These are phyloP conservation scores for Ophiostoma australiae DNA, from an alignment of 2,329 filamentous ascomycete genomes.

Conservation along the genomic window DNA sequence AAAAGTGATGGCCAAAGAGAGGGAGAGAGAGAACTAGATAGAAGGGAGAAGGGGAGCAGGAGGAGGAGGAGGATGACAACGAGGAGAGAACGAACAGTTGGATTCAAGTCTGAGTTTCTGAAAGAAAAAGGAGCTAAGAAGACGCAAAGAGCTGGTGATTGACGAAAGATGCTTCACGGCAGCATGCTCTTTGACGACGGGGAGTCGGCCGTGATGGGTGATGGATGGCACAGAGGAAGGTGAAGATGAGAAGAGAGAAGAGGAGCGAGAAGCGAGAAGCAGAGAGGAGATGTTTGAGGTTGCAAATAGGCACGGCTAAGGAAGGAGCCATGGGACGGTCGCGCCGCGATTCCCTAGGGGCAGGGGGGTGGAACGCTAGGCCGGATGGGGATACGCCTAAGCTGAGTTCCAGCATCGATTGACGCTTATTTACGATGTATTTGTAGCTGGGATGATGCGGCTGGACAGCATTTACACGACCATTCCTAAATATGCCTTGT, in stretches of 20 bases:
- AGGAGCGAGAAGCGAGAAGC: neutral
- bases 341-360: constrained; percentile 21
- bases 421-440: neutral
- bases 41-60: constrained; percentile 37
- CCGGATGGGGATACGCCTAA: neutral
- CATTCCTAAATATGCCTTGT: too few relatives aligned
- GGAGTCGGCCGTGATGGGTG: constrained; percentile 5
- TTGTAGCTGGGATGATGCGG: too few relatives aligned
- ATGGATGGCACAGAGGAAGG: constrained; percentile 14
- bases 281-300: constrained; percentile 5
- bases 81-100: constrained; percentile 26
- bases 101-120: constrained; percentile 5
- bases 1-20: constrained; percentile 23
- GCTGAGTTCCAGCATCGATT: neutral
- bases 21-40: constrained; percentile 29
- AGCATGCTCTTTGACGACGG: constrained; percentile 5
- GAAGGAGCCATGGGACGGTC: constrained; percentile 10
- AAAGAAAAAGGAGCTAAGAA: constrained; percentile 15
- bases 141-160: constrained; percentile 1
- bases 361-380: constrained; percentile 16
- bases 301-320: constrained; percentile 5
- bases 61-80: constrained; percentile 25
- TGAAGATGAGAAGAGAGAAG: constrained; percentile 1
- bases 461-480: too few relatives aligned
- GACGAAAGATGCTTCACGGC: constrained; percentile 2